A percentile compares a stretch with the other conserved stretches of the same genome.
Evolutionary conservation across 2,329 filamentous ascomycete genomes (phyloP).

Genomic region (Apiospora kogelbergensis): DNA sequence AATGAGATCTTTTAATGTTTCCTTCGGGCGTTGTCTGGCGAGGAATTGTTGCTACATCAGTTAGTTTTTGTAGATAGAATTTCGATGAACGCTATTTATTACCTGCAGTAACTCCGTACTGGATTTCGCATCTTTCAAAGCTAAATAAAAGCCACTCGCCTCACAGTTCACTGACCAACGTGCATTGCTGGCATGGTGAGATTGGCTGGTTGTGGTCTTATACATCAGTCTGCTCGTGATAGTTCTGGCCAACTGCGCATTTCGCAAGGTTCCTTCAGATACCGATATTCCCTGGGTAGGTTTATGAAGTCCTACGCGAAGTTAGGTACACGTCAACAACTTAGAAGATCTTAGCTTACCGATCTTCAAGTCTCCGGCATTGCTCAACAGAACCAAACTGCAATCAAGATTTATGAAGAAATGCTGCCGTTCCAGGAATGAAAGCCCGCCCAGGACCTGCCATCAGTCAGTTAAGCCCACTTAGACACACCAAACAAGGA

Average conservation of each 20-base stretch:
- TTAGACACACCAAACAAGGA: neutral
- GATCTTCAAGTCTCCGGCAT: neutral
- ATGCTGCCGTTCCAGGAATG: neutral
- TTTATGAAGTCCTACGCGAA: neutral
- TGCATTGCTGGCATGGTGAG: neutral
- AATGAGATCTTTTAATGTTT: conserved; percentile 7
- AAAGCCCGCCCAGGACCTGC: neutral
- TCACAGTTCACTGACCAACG: neutral
- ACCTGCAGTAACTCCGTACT: conserved; percentile 3
- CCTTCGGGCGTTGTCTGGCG: neutral
- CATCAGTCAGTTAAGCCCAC: neutral
- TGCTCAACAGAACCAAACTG: neutral
- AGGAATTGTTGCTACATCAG: conserved; percentile 1
- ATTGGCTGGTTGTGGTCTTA: neutral
- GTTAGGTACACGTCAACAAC: neutral
- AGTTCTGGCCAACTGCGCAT: neutral
- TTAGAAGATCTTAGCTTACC: neutral
- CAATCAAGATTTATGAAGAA: neutral
- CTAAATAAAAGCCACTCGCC: conserved; percentile 1
- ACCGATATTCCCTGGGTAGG: conserved; percentile 2
- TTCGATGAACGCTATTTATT: neutral
- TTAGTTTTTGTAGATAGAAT: neutral
- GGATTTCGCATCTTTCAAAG: neutral
- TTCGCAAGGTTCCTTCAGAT: neutral
- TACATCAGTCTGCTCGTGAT: conserved; percentile 2